Percentiles rank a stretch among this genome's conserved stretches.
These are phyloP conservation scores for Buxus sempervirens DNA, from an alignment of 164 flowering plant genomes.

Conservation along the genomic window DNA sequence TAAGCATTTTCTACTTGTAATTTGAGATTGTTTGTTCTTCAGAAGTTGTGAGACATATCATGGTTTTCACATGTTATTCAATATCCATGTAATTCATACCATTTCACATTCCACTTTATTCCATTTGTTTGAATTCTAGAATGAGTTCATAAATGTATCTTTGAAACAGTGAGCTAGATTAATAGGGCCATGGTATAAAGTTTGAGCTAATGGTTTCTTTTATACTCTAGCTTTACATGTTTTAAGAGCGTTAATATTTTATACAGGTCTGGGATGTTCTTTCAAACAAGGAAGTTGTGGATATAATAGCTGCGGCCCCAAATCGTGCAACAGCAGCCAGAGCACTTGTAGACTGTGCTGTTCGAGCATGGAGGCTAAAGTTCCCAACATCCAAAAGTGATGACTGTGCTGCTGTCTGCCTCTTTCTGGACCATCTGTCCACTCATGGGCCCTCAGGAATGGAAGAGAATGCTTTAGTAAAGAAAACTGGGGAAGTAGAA, in stretches of 20 bases:
- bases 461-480: conserved; percentile 8
- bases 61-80: too few species aligned
- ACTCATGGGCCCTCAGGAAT: conserved; percentile 8
- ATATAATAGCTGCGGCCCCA: conserved; percentile 76
- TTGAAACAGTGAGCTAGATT: too few species aligned
- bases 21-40: neutral
- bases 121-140: too few species aligned
- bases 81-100: too few species aligned
- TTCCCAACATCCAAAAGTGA: conserved; percentile 78
- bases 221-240: neutral
- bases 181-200: neutral
- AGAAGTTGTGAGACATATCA: too few species aligned
- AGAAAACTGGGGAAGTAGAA: conserved; percentile 12
- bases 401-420: conserved; percentile 79
- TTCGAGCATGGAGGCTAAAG: conserved; percentile 75
- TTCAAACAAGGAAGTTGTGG: conserved; percentile 74
- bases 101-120: too few species aligned
- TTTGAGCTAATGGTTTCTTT: neutral
- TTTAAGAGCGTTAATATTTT: neutral
- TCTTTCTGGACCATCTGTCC: conserved; percentile 41
- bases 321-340: conserved; percentile 64
- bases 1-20: neutral
- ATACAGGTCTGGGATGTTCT: conserved; percentile 82
- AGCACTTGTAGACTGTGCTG: conserved; percentile 78
- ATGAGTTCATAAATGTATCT: too few species aligned